Percentiles rank a stretch among this genome's conserved stretches.
Evolutionary conservation across 2,329 filamentous ascomycete genomes (phyloP).

Genomic region (Venturia pyrina): DNA sequence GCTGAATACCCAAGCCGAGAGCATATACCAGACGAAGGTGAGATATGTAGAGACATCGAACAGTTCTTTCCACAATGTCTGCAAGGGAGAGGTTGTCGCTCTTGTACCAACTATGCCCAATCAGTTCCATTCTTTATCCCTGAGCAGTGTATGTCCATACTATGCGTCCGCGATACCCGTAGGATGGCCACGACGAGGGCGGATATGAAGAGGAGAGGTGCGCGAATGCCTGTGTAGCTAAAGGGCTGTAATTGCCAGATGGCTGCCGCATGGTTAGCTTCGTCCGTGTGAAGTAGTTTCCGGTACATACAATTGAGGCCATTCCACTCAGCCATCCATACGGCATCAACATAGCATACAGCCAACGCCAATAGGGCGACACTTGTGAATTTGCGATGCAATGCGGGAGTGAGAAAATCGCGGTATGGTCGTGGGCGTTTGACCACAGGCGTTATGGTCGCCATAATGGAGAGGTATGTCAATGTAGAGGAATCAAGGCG

Average conservation of each 20-base stretch:
- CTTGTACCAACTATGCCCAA: slow-evolving; percentile 31
- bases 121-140: neutral
- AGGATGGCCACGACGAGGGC: slow-evolving; percentile 72
- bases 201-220: slow-evolving; percentile 64
- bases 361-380: slow-evolving; percentile 60
- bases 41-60: slow-evolving; percentile 53
- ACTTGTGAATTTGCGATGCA: slow-evolving; percentile 78
- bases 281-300: neutral
- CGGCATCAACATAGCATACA: slow-evolving; percentile 63
- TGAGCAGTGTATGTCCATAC: slow-evolving; percentile 2
- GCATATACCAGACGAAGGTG: slow-evolving; percentile 64
- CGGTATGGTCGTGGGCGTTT: slow-evolving; percentile 57
- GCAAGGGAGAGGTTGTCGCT: slow-evolving; percentile 58
- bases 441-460: neutral
- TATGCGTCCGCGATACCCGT: slow-evolving; percentile 74
- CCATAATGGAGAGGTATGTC: neutral
- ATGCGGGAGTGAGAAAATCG: slow-evolving; percentile 80
- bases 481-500: neutral
- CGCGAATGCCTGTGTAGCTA: slow-evolving; percentile 63
- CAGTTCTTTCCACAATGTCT: slow-evolving; percentile 51
- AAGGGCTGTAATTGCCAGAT: slow-evolving; percentile 84
- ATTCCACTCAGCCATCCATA: slow-evolving; percentile 58
- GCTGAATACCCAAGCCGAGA: slow-evolving; percentile 71
- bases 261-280: slow-evolving; percentile 37
- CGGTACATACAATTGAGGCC: slow-evolving; percentile 41